Conservation (phyloP, 2,329 filamentous ascomycete genomes). For the Aspergillus transmontanensis region DNA sequence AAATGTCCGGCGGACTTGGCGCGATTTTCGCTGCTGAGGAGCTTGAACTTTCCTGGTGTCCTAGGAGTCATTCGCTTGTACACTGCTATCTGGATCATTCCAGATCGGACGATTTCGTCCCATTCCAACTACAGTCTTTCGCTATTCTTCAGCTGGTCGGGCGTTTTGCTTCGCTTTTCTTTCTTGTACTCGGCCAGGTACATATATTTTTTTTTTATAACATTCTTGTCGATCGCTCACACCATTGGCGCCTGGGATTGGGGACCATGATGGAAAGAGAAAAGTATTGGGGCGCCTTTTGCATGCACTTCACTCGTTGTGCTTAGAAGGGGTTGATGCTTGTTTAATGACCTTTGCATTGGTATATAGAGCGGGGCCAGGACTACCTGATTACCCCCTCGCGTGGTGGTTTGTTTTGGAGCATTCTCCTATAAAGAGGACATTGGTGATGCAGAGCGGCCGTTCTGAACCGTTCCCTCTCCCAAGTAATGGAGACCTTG, state of each 20-base stretch:
- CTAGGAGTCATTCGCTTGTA: slow-evolving; percentile 44
- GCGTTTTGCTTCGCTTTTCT: slow-evolving; percentile 29
- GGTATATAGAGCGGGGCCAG: slow-evolving; percentile 33
- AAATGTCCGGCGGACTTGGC: slow-evolving; percentile 21
- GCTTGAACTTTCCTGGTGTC: slow-evolving; percentile 17
- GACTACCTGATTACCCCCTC: not conserved
- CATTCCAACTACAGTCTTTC: slow-evolving; percentile 37
- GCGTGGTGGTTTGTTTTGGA: not conserved
- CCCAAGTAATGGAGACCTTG: slow-evolving; percentile 1
- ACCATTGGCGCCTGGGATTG: slow-evolving; percentile 38
- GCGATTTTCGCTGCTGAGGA: not conserved
- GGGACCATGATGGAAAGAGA: slow-evolving; percentile 27
- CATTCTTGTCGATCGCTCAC: slow-evolving; percentile 45
- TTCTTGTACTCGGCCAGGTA: slow-evolving; percentile 33
- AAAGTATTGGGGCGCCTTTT: slow-evolving; percentile 34
- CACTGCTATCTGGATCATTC: slow-evolving; percentile 24
- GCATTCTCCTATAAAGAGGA: not conserved
- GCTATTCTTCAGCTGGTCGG: slow-evolving; percentile 35
- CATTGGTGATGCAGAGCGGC: not conserved
- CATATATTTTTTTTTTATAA: slow-evolving; percentile 31
- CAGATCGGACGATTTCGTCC: slow-evolving; percentile 25
- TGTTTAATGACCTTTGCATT: slow-evolving; percentile 35
- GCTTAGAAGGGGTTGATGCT: slow-evolving; percentile 35
- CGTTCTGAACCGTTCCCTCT: not conserved
- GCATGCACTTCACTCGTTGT: slow-evolving; percentile 44